These are phyloP conservation scores for Fusarium sp. DNA, from an alignment of 2,329 filamentous ascomycete genomes.

Conservation along the genomic window DNA sequence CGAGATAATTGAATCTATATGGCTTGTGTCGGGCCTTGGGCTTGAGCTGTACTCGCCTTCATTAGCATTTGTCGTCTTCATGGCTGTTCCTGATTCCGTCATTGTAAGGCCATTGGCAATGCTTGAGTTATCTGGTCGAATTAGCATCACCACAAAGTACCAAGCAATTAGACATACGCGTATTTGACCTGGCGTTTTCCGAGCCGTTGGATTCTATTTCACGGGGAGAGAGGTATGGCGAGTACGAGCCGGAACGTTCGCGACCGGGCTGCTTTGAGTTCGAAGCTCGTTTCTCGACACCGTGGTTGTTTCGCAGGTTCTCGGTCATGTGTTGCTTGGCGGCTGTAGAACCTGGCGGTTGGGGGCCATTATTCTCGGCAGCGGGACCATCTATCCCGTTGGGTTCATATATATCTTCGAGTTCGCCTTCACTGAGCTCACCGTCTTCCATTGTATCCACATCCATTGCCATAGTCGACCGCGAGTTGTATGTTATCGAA, in stretches of 20 bases:
- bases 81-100: background rate
- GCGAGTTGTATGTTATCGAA: background rate
- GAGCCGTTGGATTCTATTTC: constrained; percentile 48
- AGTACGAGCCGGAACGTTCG: constrained; percentile 62
- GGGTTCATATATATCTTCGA: constrained; percentile 64
- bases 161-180: constrained; percentile 1
- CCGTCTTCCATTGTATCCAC: constrained; percentile 68
- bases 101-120: background rate
- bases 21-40: background rate
- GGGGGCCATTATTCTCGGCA: background rate
- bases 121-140: constrained; percentile 13
- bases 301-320: background rate
- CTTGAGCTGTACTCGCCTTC: background rate
- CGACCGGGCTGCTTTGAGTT: constrained; percentile 39
- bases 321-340: background rate
- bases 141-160: constrained; percentile 3
- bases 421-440: constrained; percentile 76
- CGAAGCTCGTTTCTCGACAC: background rate
- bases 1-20: constrained; percentile 24
- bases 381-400: constrained; percentile 13
- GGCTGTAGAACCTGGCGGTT: background rate
- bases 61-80: background rate
- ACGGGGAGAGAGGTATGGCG: constrained; percentile 59
- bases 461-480: background rate
- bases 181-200: constrained; percentile 13